Percentiles rank a stretch among this genome's conserved stretches.
These are phyloP conservation scores for Polychaeton citri DNA, from an alignment of 2,329 filamentous ascomycete genomes.

Conservation along the genomic window DNA sequence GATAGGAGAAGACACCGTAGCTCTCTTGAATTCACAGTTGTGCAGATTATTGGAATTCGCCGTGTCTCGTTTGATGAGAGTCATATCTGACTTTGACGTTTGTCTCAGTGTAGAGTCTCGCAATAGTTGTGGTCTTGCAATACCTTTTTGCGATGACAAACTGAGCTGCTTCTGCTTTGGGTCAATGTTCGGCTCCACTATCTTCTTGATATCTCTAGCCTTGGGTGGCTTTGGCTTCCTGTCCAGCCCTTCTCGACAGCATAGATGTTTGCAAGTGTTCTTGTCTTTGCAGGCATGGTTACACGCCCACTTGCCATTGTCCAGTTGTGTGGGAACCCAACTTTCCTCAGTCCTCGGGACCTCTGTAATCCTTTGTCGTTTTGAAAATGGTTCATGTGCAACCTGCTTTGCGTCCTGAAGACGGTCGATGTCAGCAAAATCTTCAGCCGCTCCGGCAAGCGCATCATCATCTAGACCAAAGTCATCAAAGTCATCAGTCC, in stretches of 20 bases:
- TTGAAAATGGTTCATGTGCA: not conserved
- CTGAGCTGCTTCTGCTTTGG: constrained; percentile 15
- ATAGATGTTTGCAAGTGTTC: constrained; percentile 53
- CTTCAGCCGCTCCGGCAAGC: not conserved
- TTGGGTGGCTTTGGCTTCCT: constrained; percentile 43
- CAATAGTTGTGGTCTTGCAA: not conserved
- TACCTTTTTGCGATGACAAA: constrained; percentile 10
- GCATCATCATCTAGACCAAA: constrained; percentile 5
- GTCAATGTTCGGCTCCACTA: constrained; percentile 7
- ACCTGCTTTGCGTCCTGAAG: constrained; percentile 3
- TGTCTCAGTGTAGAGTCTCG: too few species aligned
- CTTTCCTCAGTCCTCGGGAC: constrained; percentile 3
- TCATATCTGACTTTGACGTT: too few species aligned
- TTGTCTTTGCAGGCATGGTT: constrained; percentile 57
- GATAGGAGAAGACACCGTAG: too few species aligned
- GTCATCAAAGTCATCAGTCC: constrained; percentile 39
- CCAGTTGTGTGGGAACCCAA: constrained; percentile 38
- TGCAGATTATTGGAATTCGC: too few species aligned
- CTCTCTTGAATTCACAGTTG: too few species aligned
- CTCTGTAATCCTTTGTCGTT: constrained; percentile 8
- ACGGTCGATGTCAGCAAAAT: not conserved
- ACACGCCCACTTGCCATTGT: constrained; percentile 62
- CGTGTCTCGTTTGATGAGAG: too few species aligned
- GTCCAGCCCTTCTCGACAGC: constrained; percentile 58
- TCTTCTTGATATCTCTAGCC: constrained; percentile 19